Evolutionary conservation across 2,329 filamentous ascomycete species (phyloP).

Genomic region (Remersonia thermophila): DNA sequence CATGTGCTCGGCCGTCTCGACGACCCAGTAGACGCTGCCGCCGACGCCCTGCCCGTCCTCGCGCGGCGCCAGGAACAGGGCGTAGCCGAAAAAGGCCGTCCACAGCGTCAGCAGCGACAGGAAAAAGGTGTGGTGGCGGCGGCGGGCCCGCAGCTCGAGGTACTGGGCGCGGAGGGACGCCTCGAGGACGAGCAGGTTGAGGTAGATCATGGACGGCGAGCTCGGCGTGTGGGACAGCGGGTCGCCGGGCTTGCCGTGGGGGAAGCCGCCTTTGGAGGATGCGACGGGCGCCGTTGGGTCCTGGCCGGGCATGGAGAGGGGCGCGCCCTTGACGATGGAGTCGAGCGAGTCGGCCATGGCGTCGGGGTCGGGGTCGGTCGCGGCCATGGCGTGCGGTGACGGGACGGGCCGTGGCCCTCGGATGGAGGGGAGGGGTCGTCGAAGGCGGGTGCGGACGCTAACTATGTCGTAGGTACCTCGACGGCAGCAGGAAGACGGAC

Average conservation of each 20-base stretch:
- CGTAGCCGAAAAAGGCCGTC: conserved; percentile 77
- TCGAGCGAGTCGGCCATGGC: conserved; percentile 60
- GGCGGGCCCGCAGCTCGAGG: conserved; percentile 73
- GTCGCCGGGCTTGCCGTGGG: conserved; percentile 40
- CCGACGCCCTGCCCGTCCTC: conserved; percentile 87
- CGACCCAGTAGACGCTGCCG: conserved; percentile 90
- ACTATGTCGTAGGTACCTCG: too few relatives aligned
- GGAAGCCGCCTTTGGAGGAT: conserved; percentile 27
- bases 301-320: conserved; percentile 43
- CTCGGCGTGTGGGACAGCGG: conserved; percentile 74
- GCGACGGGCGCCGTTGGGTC: conserved; percentile 33
- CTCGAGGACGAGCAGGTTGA: conserved; percentile 94
- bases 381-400: background rate
- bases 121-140: conserved; percentile 89
- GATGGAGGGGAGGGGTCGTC: background rate
- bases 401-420: background rate
- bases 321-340: conserved; percentile 84
- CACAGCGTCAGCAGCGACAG: conserved; percentile 66
- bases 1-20: conserved; percentile 82
- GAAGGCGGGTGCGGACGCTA: too few relatives aligned
- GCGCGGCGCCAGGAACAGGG: conserved; percentile 86
- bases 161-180: conserved; percentile 88
- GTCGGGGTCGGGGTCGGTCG: conserved; percentile 7
- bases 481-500: too few relatives aligned
- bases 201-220: conserved; percentile 89